Percentiles rank a stretch among this genome's conserved stretches.
Evolutionary conservation across 2,329 filamentous ascomycete genomes (phyloP).

Genomic region (Aspergillus hortae): DNA sequence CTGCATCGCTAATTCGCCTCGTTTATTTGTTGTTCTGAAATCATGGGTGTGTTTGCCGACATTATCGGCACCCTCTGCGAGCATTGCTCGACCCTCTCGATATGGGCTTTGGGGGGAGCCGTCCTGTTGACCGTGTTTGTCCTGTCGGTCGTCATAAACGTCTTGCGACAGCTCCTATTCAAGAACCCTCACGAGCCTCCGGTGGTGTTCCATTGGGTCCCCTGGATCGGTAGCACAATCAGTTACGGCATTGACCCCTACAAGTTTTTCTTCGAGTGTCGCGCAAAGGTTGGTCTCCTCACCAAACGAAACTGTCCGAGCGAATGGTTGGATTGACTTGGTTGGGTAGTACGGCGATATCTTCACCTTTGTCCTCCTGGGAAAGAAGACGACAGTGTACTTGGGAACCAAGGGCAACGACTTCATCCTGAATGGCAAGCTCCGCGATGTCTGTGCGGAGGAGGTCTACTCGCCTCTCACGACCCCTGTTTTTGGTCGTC

Average conservation of each 20-base stretch:
- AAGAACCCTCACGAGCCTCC: conserved; percentile 77
- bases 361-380: conserved; percentile 84
- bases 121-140: conserved; percentile 48
- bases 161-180: conserved; percentile 74
- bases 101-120: conserved; percentile 44
- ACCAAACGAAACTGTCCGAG: neutral
- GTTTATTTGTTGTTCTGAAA: neutral
- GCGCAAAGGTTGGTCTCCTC: conserved; percentile 62
- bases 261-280: conserved; percentile 61
- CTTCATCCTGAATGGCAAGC: conserved; percentile 87
- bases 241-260: conserved; percentile 85
- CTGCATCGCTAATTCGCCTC: neutral
- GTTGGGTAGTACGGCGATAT: conserved; percentile 71
- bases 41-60: conserved; percentile 52
- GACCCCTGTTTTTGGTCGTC: conserved; percentile 70
- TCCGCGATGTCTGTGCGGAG: conserved; percentile 84
- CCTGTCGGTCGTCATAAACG: conserved; percentile 68
- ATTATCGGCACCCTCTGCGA: conserved; percentile 44
- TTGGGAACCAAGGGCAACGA: conserved; percentile 81
- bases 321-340: neutral
- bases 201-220: conserved; percentile 62
- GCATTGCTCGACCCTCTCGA: conserved; percentile 46
- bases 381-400: conserved; percentile 84
- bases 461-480: conserved; percentile 80
- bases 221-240: conserved; percentile 82